phyloP scores from a whole-genome alignment of 768 basidiomycete species.

The Pulveroboletus sp. region DNA sequence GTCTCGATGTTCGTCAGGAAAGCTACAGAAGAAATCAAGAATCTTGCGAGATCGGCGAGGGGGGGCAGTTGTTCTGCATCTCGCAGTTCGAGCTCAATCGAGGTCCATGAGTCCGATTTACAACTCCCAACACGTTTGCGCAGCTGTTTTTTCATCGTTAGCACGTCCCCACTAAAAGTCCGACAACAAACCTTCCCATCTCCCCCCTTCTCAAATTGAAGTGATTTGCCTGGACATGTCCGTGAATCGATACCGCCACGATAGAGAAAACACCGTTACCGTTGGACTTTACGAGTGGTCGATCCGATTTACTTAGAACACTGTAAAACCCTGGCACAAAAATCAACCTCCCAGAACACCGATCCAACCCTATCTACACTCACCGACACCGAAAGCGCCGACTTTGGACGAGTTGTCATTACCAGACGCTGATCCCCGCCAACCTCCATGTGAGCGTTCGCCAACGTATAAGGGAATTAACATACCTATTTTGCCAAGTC shows the following conservation, averaged over 20 bases:
- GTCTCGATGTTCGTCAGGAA: slow-evolving; percentile 1
- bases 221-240: slow-evolving; percentile 6
- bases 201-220: slow-evolving; percentile 8
- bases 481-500: slow-evolving; percentile 13
- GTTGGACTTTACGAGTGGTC: slow-evolving; percentile 9
- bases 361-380: background rate
- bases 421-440: slow-evolving; percentile 4
- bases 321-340: slow-evolving; percentile 12
- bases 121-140: background rate
- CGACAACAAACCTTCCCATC: slow-evolving; percentile 7
- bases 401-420: slow-evolving; percentile 10
- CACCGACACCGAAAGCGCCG: slow-evolving; percentile 17
- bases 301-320: slow-evolving; percentile 15
- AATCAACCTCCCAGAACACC: background rate
- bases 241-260: background rate
- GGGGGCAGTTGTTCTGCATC: slow-evolving; percentile 3
- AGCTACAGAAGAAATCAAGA: slow-evolving; percentile 11
- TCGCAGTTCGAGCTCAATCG: slow-evolving; percentile 7
- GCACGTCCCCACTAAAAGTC: background rate
- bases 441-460: background rate
- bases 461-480: background rate
- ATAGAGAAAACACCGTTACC: background rate
- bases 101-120: background rate
- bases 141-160: slow-evolving; percentile 5
- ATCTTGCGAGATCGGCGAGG: slow-evolving; percentile 8